Evolutionary conservation across 768 basidiomycete genomes (phyloP).

Genomic region (Lactarius quietus): DNA sequence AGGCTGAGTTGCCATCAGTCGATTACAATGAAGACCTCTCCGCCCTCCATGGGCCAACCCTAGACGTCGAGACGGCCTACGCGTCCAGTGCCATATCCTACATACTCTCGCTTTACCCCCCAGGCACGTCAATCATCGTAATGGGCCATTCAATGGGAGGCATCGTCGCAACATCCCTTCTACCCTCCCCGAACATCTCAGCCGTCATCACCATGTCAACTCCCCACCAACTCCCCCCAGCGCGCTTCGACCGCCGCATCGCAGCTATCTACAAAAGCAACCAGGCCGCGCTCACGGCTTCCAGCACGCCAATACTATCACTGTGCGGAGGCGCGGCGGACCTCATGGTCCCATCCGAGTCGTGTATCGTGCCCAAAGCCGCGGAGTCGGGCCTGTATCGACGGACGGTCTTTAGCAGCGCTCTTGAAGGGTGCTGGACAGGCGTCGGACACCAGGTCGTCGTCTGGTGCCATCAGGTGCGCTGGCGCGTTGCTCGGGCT

Average conservation of each 20-base stretch:
- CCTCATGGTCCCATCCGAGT: slow-evolving; percentile 87
- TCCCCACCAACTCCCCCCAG: slow-evolving; percentile 84
- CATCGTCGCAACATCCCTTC: slow-evolving; percentile 76
- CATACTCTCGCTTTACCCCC: slow-evolving; percentile 74
- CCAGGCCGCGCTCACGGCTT: slow-evolving; percentile 40
- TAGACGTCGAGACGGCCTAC: slow-evolving; percentile 78
- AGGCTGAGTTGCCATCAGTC: slow-evolving; percentile 44
- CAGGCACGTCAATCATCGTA: slow-evolving; percentile 61
- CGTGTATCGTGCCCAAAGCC: slow-evolving; percentile 57
- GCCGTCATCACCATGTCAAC: slow-evolving; percentile 95
- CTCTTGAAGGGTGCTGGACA: slow-evolving; percentile 89
- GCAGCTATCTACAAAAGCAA: slow-evolving; percentile 65
- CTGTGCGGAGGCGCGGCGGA: slow-evolving; percentile 92
- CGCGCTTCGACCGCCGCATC: slow-evolving; percentile 78
- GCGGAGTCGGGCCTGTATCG: slow-evolving; percentile 37
- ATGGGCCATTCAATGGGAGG: slow-evolving; percentile 99
- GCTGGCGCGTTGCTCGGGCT: slow-evolving; percentile 80
- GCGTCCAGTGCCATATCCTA: slow-evolving; percentile 65
- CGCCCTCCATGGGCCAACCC: slow-evolving; percentile 88
- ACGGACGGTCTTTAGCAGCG: slow-evolving; percentile 77
- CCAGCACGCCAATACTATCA: slow-evolving; percentile 66
- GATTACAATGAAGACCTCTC: slow-evolving; percentile 98
- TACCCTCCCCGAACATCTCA: slow-evolving; percentile 63
- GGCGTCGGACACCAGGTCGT: slow-evolving; percentile 94
- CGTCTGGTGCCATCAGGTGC: slow-evolving; percentile 98